A percentile compares a stretch with the other conserved stretches of the same genome.
Evolutionary conservation across 2,329 filamentous ascomycete species (phyloP).

Genomic region (Paramyrothecium sp.): DNA sequence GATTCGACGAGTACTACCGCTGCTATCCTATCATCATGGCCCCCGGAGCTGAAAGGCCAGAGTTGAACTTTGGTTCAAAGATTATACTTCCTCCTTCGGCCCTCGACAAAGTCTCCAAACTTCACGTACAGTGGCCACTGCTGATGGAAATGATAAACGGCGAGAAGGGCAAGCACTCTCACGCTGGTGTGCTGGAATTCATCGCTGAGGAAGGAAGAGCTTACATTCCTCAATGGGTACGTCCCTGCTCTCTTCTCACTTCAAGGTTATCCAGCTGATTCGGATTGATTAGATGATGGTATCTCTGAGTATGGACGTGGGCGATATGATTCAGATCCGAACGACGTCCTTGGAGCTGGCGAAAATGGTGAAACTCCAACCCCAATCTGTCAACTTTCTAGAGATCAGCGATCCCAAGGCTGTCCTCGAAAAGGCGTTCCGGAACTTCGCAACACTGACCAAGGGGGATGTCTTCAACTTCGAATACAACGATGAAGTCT

Average conservation of each 20-base stretch:
- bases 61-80: constrained; percentile 95
- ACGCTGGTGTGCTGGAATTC: constrained; percentile 95
- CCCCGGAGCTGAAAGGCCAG: constrained; percentile 81
- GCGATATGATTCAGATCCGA: constrained; percentile 92
- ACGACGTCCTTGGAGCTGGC: constrained; percentile 90
- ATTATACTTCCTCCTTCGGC: constrained; percentile 96
- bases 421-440: constrained; percentile 93
- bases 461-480: constrained; percentile 96
- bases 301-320: constrained; percentile 82
- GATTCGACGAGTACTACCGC: constrained; percentile 98
- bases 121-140: constrained; percentile 97
- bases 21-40: constrained; percentile 97
- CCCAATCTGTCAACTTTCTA: constrained; percentile 88
- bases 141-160: constrained; percentile 96
- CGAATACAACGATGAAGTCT: constrained; percentile 91
- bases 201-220: constrained; percentile 96
- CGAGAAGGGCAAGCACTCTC: constrained; percentile 74
- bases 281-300: constrained; percentile 74
- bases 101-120: constrained; percentile 90
- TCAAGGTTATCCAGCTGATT: constrained; percentile 15
- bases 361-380: constrained; percentile 92
- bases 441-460: constrained; percentile 91
- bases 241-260: constrained; percentile 19
- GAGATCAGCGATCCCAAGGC: constrained; percentile 97
- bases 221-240: constrained; percentile 92